phyloP scores from a whole-genome alignment of 164 flowering plant genomes.

The Berberis vulgaris region DNA sequence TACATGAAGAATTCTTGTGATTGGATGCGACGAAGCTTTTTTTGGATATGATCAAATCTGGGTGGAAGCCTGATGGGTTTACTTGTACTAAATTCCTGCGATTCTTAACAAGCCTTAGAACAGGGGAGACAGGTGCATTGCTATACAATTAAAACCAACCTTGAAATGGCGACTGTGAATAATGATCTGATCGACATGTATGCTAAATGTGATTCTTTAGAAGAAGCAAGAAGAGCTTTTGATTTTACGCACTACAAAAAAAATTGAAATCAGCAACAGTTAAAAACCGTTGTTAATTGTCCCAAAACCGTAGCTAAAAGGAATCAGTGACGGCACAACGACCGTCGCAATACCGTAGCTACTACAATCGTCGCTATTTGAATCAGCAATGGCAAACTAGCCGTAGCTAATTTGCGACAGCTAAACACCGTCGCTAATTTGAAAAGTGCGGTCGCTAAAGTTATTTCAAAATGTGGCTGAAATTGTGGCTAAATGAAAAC shows the following conservation, averaged over 20 bases:
- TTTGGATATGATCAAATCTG: constrained; percentile 34
- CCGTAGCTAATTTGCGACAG: too few relatives aligned
- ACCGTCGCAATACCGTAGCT: too few relatives aligned
- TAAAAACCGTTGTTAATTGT: too few relatives aligned
- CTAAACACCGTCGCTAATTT: too few relatives aligned
- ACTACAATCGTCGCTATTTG: too few relatives aligned
- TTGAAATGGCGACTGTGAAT: constrained; percentile 48
- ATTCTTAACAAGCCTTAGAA: constrained; percentile 42
- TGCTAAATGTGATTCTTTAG: constrained; percentile 46
- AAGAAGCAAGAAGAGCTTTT: constrained; percentile 45
- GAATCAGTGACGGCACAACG: too few relatives aligned
- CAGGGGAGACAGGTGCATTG: constrained; percentile 62
- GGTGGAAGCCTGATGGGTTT: constrained; percentile 53
- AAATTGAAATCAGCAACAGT: too few relatives aligned
- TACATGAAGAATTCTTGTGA: constrained; percentile 62
- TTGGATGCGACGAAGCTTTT: constrained; percentile 47
- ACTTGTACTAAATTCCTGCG: constrained; percentile 70
- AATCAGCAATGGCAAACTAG: too few relatives aligned
- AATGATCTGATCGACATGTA: constrained; percentile 70
- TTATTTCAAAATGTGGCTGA: too few relatives aligned
- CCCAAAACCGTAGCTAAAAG: too few relatives aligned
- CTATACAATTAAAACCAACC: constrained; percentile 45
- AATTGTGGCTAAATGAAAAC: too few relatives aligned
- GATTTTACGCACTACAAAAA: constrained; percentile 13
- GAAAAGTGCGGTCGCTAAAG: too few relatives aligned